Evolutionary conservation across 2,329 filamentous ascomycete genomes (phyloP), one percentile per base, ranked within the genome.

Genomic region (Blumeriella jaapii): DNA sequence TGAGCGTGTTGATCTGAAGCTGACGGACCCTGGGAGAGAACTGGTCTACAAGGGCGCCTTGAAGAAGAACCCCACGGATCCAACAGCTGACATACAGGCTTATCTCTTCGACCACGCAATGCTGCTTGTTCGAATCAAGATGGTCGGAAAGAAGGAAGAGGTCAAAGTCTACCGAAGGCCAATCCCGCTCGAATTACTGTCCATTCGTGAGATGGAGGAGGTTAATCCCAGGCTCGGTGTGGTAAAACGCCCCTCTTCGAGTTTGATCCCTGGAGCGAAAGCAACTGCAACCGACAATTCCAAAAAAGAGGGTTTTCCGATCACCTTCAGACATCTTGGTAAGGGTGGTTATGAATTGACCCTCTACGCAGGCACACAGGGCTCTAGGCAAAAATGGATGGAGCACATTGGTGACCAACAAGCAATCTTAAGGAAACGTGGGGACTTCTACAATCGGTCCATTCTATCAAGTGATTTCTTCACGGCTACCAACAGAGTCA

Each of bases 51-150:
- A 96, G 65, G 87, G 85, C 52, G 78, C 78, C 42, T 72, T 98
- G 59, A 96, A 94, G 66, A 96, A 96, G 64, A 76, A 78, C 4
- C 81, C 87, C 0, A 87, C 83, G 1, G 87, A 95, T 55, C 80
- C 76, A 29, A 75, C 81, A 1, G 33, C 33, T 12, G 89, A 96
- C 51, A 89, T 98, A 28, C 91, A 86, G 13, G 87, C 85, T 11
- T 98, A 93, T 63, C 69, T 98, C 15, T 95, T 98, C 55, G 91
- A 98, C 53, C 91, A 98, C 57, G 89, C 91, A 3, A 80, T 98
- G 34, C 68, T 98, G 22, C 69, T 98, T 25, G 91, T 95, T 46
- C 74, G 87, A 34, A 79, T 87, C 46, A 98, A 96, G 63, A 79
- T 81, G 40, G 82, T 82, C 40, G 93, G 91, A 58, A 96, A 96